Evolutionary conservation across 805 yeast genomes (phyloP), one percentile per base, ranked within the genome.

Genomic region (Cyberlindnera saturnus): DNA sequence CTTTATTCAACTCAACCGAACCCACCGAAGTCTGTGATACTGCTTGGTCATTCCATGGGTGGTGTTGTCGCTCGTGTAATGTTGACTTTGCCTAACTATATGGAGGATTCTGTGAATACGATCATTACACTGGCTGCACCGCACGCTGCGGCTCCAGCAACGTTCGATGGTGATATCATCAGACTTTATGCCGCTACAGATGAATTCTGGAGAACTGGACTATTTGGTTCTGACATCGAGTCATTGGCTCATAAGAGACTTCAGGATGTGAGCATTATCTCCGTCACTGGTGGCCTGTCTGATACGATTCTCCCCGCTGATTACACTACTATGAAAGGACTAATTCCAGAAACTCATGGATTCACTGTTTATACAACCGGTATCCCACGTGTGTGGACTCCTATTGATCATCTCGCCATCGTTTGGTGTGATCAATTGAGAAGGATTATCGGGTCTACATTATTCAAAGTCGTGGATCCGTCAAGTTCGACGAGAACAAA

Each of bases 31-130:
- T 84, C 96, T 0, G 95, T 91, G 2, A 77, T 91, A 0, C 59
- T 91, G 0, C 51, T 91, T 1, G 96, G 88, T 3, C 99, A 91
- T 65, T 91, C 98, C 0, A 91, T 91, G 99, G 99, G 99, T 34
- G 99, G 99, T 3, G 77, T 91, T 15, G 98, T 93, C 1, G 85
- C 96, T 3, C 71, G 98, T 45, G 81, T 87, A 0, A 78, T 90
- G 78, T 72, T 87, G 6, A 80, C 95, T 0, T 64, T 91, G 41
- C 84, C 88, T 1, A 90, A 88, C 56, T 90, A 87, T 59, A 55
- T 69, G 1, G 74, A 74, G 4, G 76, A 73, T 18, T 83, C 96
- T 1, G 79, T 93, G 17, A 89, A 86, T 56, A 82, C 96, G 0
- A 82, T 91, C 14, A 51, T 90, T 18, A 90, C 98, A 0, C 66